Evolutionary conservation across 805 yeast genomes (phyloP).

Genomic region (Torulaspora delbrueckii): DNA sequence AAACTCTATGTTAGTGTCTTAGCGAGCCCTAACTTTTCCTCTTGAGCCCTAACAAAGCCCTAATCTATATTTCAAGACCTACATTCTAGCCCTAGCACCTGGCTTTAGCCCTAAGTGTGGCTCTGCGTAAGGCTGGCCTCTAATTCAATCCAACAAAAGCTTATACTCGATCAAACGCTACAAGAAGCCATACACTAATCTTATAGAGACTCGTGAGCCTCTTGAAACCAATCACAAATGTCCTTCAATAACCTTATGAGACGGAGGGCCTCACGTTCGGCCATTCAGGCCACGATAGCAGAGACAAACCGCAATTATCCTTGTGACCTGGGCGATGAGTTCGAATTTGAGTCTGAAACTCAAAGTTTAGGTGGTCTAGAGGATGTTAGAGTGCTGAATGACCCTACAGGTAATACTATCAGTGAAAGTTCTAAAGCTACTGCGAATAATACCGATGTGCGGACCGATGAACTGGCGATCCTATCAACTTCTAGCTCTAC

Average conservation of each 20-base stretch:
- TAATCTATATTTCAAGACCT: not conserved
- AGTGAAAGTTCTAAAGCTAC: slow-evolving; percentile 13
- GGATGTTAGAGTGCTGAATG: slow-evolving; percentile 18
- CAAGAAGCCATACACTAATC: not conserved
- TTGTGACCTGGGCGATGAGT: slow-evolving; percentile 5
- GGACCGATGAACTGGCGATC: slow-evolving; percentile 21
- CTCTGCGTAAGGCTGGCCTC: not conserved
- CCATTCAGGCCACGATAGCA: slow-evolving; percentile 19
- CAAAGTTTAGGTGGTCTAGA: slow-evolving; percentile 13
- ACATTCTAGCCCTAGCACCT: not conserved
- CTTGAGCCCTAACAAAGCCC: too few relatives aligned
- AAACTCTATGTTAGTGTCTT: too few relatives aligned
- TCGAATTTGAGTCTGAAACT: slow-evolving; percentile 4
- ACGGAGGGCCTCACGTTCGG: slow-evolving; percentile 19
- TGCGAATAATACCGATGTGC: slow-evolving; percentile 12
- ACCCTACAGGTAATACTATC: slow-evolving; percentile 14
- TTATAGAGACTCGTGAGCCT: not conserved
- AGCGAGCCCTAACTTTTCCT: not conserved
- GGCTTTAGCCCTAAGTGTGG: not conserved
- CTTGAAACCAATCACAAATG: slow-evolving; percentile 3
- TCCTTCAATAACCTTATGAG: slow-evolving; percentile 18
- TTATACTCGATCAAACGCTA: not conserved
- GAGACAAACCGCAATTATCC: slow-evolving; percentile 7
- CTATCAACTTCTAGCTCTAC: slow-evolving; percentile 19
- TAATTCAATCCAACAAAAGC: not conserved